Evolutionary conservation across 2,329 filamentous ascomycete genomes (phyloP), one percentile per base, ranked within the genome.

Genomic region (Fusarium buharicum): DNA sequence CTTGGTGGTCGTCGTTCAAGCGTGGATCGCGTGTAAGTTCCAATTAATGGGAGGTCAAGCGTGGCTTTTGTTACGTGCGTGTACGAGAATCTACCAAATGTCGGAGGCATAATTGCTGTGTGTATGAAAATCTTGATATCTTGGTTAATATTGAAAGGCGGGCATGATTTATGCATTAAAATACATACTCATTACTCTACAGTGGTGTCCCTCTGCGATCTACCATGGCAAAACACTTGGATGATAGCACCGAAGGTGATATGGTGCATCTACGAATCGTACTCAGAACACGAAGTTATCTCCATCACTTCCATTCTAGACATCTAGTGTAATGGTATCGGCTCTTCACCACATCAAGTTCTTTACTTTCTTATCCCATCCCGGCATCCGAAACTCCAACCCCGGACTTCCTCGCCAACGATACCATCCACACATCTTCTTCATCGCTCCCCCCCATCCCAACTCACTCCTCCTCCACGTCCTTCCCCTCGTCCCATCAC

Each of bases 361-460:
- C n/a, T 44, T 56, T 18, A 67, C 28, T 36, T 58, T 66, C 43
- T 45, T 60, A 43, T 70, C 67, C 66, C 67, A 65, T 1, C 61
- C 67, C 2, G 71, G 71, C 66, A 64, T 71, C 31, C 60, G 41
- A 39, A 72, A 73, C 38, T 67, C 62, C 37, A 72, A 22, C 4
- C 70, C 62, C 16, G 66, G 67, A 38, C 60, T 70, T n/a, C 70
- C 70, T 24, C 64, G 68, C 68, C 58, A 68, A 5, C 67, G 41
- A 39, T 76, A 76, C 59, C 74, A 76, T 45, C 76, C 73, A 34
- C 76, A 69, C 27, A 79, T 75, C 50, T 75, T 75, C 73, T 77
- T 79, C 30, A 76, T 72, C 0, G 81, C 81, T 3, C 81, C 81
- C 17, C 59, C 46, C 81, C 81, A 84, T 1, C 81, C 81, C 9